Percentiles rank a stretch among this genome's conserved stretches.
phyloP scores from a whole-genome alignment of 768 basidiomycete species.

The Amanita muscaria region DNA sequence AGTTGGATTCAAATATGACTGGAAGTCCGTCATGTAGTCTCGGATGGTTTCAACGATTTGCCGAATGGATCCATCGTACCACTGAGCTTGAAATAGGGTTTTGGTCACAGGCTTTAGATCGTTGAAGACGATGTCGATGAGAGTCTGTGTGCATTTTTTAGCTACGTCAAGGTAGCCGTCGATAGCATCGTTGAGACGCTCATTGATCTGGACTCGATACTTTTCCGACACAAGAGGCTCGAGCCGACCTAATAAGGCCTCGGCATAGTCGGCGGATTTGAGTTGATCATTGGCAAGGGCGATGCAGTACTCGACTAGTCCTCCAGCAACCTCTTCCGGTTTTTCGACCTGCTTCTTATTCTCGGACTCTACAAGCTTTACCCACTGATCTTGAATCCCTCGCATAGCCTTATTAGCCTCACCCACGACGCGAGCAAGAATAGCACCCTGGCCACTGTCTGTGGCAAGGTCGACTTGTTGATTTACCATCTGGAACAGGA shows the following conservation, averaged over 20 bases:
- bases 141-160: constrained; percentile 90
- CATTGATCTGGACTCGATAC: constrained; percentile 75
- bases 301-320: constrained; percentile 92
- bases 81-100: constrained; percentile 68
- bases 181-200: constrained; percentile 89
- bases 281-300: constrained; percentile 97
- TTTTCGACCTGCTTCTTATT: constrained; percentile 83
- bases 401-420: constrained; percentile 90
- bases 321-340: constrained; percentile 79
- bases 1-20: constrained; percentile 81
- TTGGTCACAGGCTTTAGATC: constrained; percentile 86
- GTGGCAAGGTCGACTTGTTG: constrained; percentile 92
- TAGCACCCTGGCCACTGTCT: constrained; percentile 92
- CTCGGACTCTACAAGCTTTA: constrained; percentile 72
- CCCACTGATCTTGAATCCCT: constrained; percentile 81
- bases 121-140: constrained; percentile 93
- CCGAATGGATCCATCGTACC: constrained; percentile 86
- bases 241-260: constrained; percentile 74
- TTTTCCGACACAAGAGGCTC: constrained; percentile 92
- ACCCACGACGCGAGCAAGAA: constrained; percentile 82
- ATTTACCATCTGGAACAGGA: constrained; percentile 97
- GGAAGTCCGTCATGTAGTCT: constrained; percentile 95
- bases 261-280: constrained; percentile 90
- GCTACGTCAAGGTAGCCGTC: constrained; percentile 98
- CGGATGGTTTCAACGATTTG: constrained; percentile 93